Evolutionary conservation across 169 alveolate genomes (phyloP).

Genomic region (Plasmodium coatneyi): DNA sequence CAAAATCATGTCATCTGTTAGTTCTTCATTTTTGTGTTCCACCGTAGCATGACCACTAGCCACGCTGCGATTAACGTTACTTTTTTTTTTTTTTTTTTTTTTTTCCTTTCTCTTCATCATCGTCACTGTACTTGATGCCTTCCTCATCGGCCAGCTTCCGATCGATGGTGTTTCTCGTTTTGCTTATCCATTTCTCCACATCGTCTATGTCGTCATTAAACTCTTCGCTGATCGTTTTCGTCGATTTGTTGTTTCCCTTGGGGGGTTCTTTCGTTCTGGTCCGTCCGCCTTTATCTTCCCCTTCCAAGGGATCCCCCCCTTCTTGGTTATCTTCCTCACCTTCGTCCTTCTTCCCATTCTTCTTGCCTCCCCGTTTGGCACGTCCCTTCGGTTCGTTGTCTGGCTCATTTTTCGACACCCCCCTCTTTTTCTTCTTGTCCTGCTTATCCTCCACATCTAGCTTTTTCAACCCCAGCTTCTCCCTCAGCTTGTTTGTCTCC

Average conservation of each 20-base stretch:
- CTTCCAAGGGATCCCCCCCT: neutral
- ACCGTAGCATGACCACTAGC: slow-evolving; percentile 22
- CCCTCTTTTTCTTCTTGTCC: neutral
- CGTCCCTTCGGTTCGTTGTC: neutral
- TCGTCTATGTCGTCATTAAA: slow-evolving; percentile 56
- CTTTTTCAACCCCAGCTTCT: slow-evolving; percentile 67
- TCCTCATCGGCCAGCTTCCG: slow-evolving; percentile 19
- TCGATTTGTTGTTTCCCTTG: neutral
- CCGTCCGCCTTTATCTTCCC: neutral
- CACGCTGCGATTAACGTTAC: neutral
- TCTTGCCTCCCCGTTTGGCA: neutral
- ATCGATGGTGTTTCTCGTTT: slow-evolving; percentile 59
- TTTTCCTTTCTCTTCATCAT: slow-evolving; percentile 7
- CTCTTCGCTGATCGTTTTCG: slow-evolving; percentile 34
- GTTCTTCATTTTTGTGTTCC: slow-evolving; percentile 65
- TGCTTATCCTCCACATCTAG: slow-evolving; percentile 23
- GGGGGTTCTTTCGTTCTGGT: neutral
- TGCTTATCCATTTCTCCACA: slow-evolving; percentile 48
- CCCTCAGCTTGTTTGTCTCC: slow-evolving; percentile 68
- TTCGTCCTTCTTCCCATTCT: neutral
- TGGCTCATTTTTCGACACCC: neutral
- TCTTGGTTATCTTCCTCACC: neutral
- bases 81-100: slow-evolving; percentile 21
- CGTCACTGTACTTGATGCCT: slow-evolving; percentile 51
- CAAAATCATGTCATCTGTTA: slow-evolving; percentile 44